Evolutionary conservation across 2,329 filamentous ascomycete species (phyloP), one percentile per base, ranked within the genome.

Genomic region (Rosellinia necatrix): DNA sequence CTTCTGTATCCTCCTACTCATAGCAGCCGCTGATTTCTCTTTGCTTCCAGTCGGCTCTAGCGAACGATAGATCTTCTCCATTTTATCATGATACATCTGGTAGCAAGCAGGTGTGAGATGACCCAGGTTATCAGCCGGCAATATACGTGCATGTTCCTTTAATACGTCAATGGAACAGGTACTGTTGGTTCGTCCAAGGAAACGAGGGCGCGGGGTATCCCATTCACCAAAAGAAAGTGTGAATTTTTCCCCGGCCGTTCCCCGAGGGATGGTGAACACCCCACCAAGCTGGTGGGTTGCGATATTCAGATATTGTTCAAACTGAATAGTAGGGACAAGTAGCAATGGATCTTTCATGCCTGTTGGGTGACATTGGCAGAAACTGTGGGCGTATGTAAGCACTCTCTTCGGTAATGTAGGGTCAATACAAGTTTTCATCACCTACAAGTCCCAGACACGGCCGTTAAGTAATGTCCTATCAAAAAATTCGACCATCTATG

Each of bases 371-470:
- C 85, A 78, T 2, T 55, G 55, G 10, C 42, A 30, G 40, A 60
- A 64, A 12, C 61, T 64, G 21, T 8, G 40, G 29, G 22, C 7
- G 34, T 3, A 21, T 6, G 41, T 52, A 37, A 52, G 47, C 10
- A 25, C 41, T 15, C 49, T 6, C 17, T 53, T 15, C 15, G 10
- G 3, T 24, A 6, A 19, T 49, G 22, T n/a, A 6, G 13, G 8
- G 9, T 22, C 22, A 12, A 25, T 8, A 17, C 15, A 17, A 21
- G 17, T n/a, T 49, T 29, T 22, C 10, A 15, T 30, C 13, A 59
- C 57, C 29, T 78, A 94, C 90, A 96, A 75, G 60, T 93, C 86
- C 92, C 92, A 96, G 9, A 76, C 67, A 56, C 84, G 80, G 2
- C 76, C 72, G 64, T 81, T 83, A 61, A 89, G 77, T 46, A 90